These are phyloP conservation scores for Penicillium sp. DNA, from an alignment of 2,329 filamentous ascomycete genomes.

Conservation along the genomic window DNA sequence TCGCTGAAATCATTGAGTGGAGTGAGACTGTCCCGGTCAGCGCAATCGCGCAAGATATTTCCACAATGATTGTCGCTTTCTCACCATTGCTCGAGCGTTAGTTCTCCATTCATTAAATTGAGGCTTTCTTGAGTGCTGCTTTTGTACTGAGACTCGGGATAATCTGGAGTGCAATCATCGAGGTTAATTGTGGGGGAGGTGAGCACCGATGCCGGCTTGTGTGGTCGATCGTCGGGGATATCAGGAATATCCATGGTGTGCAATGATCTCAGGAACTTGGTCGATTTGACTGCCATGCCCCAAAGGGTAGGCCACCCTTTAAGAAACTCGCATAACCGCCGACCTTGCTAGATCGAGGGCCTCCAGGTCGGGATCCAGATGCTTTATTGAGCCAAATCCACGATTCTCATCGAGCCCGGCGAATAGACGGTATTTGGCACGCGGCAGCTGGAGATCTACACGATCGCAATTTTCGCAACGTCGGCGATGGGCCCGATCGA, in stretches of 20 bases:
- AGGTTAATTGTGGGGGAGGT: conserved; percentile 16
- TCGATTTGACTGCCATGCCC: background rate
- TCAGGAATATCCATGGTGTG: conserved; percentile 17
- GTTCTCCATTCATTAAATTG: background rate
- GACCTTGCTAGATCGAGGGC: conserved; percentile 2
- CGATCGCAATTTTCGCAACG: conserved; percentile 1
- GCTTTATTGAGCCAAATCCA: conserved; percentile 10
- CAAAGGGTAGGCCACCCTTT: background rate
- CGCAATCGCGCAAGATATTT: background rate
- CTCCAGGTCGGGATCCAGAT: background rate
- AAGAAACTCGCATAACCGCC: background rate
- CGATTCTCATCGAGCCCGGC: conserved; percentile 2
- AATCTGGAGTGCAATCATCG: conserved; percentile 7
- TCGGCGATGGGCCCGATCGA: conserved; percentile 14
- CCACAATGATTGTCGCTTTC: background rate
- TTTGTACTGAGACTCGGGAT: background rate
- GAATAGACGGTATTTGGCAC: conserved; percentile 13
- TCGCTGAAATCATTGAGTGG: conserved; percentile 1
- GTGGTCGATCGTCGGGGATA: conserved; percentile 19
- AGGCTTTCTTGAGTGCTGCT: background rate
- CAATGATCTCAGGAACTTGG: background rate
- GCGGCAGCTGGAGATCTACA: conserved; percentile 6
- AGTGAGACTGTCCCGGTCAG: conserved; percentile 8
- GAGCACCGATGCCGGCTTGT: conserved; percentile 8
- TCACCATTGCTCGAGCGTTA: conserved; percentile 3